A percentile compares a stretch with the other conserved stretches of the same genome.
Conservation (phyloP, 2,329 filamentous ascomycete genomes). For the Xylariaceae sp. region DNA sequence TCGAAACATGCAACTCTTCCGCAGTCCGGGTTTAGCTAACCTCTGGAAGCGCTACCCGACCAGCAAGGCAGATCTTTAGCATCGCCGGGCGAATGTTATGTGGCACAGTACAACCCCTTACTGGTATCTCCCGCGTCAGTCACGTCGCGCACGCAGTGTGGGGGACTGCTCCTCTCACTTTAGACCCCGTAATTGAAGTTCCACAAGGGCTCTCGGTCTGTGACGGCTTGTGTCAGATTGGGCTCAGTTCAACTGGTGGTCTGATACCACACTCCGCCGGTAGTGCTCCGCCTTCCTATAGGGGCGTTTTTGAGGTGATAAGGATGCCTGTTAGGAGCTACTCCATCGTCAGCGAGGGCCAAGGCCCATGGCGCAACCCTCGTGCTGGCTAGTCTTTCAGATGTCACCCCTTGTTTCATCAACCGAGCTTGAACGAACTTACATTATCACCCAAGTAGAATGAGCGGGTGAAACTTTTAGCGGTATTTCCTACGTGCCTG, state of each 20-base stretch:
- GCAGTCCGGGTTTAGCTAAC: neutral
- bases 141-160: neutral
- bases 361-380: neutral
- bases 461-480: too few relatives aligned
- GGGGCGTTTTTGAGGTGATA: too few relatives aligned
- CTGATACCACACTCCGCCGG: too few relatives aligned
- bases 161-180: neutral
- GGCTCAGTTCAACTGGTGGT: neutral
- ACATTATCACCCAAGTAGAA: too few relatives aligned
- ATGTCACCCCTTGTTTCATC: neutral
- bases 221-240: neutral
- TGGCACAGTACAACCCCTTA: neutral
- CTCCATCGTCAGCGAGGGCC: too few relatives aligned
- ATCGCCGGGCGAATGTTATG: neutral
- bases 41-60: neutral
- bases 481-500: too few relatives aligned
- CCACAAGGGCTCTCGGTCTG: neutral
- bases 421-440: too few relatives aligned
- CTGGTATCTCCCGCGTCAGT: neutral
- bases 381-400: neutral
- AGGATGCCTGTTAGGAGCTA: too few relatives aligned
- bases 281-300: too few relatives aligned
- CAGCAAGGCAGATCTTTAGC: neutral
- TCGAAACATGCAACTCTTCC: too few relatives aligned
- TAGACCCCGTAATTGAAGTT: neutral